Conservation (phyloP, 495 filamentous ascomycete species). For the Aspergillus saccharolyticus region DNA sequence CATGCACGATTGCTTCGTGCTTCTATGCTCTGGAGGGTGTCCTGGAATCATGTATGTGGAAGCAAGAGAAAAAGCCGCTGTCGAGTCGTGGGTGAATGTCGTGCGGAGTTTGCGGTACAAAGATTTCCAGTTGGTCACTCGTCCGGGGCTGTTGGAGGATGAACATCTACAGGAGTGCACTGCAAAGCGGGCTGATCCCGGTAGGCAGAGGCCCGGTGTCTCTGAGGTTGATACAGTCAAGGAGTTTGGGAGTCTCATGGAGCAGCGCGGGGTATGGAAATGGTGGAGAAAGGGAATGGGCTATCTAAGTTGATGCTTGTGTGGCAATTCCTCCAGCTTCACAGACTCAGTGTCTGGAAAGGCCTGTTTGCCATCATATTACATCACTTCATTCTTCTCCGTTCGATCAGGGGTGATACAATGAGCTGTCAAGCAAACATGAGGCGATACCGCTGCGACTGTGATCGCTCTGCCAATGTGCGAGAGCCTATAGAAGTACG, state of each 20-base stretch:
- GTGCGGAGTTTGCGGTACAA: conserved; percentile 50
- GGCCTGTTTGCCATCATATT: neutral
- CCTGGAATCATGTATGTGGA: conserved; percentile 79
- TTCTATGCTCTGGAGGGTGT: conserved; percentile 60
- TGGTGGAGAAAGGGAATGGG: conserved; percentile 52
- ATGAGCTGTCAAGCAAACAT: neutral
- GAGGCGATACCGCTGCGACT: too few relatives aligned
- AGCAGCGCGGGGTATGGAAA: conserved; percentile 34
- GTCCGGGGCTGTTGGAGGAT: conserved; percentile 25
- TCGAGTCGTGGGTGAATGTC: conserved; percentile 50
- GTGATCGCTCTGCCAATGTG: too few relatives aligned
- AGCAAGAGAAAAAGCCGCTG: conserved; percentile 45
- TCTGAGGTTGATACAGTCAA: conserved; percentile 41
- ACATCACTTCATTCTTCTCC: too few relatives aligned
- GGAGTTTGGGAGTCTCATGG: conserved; percentile 43
- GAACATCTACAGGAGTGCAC: conserved; percentile 5
- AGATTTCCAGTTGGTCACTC: conserved; percentile 44
- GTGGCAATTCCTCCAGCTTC: neutral
- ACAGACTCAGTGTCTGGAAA: neutral
- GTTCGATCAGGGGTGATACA: too few relatives aligned
- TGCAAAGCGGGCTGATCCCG: neutral
- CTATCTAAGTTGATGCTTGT: conserved; percentile 26
- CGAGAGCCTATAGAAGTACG: too few relatives aligned
- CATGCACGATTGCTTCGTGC: conserved; percentile 49
- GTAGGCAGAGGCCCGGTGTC: conserved; percentile 13